Evolutionary conservation across 331 rosid genomes (phyloP), one percentile per base, ranked within the genome.

Genomic region (Acacia pycnantha): DNA sequence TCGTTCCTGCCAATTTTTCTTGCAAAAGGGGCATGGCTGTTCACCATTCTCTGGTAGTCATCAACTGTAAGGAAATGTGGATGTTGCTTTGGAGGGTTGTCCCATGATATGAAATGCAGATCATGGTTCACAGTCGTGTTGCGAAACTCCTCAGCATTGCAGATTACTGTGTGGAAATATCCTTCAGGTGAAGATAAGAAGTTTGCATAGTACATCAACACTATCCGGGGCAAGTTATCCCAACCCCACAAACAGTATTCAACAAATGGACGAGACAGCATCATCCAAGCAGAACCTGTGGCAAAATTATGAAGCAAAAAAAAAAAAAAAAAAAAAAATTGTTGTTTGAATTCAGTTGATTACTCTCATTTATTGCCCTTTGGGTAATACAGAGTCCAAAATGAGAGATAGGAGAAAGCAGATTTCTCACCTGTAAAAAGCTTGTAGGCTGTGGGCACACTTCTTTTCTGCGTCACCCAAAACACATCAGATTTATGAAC

Each of bases 221-320:
- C 96, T 73, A 92, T 81, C 87, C 98, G 88, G 33, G 98, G 98
- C 56, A 95, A 91, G 88, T 92, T 95, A 91, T 95, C 98, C 98
- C 98, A 95, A 46, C 98, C 98, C 98, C 98, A 93, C 62, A 93
- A 84, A 69, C 87, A 77, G 44, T 85, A 95, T 47, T 95, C 98
- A 0, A 93, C 76, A 82, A 93, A 95, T 9, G 92, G 97, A 40
- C 91, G 98, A 74, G 98, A 92, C 71, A 95, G 98, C 98, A 95
- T 95, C 98, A 95, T 93, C 98, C 98, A 95, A 18, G 98, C 98
- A 73, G 98, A 95, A 84, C 98, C 98, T 95, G 89, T 82, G 22
- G 56, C 79, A 87, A 80, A 84, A 88, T 82, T 73, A 58, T 80
- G 51, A 21, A 64, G 74, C 83, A 89, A 29, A n/a, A n/a, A n/a